Evolutionary conservation across 208 protist genomes (phyloP).

Genomic region (Entamoeba moshkovskii): DNA sequence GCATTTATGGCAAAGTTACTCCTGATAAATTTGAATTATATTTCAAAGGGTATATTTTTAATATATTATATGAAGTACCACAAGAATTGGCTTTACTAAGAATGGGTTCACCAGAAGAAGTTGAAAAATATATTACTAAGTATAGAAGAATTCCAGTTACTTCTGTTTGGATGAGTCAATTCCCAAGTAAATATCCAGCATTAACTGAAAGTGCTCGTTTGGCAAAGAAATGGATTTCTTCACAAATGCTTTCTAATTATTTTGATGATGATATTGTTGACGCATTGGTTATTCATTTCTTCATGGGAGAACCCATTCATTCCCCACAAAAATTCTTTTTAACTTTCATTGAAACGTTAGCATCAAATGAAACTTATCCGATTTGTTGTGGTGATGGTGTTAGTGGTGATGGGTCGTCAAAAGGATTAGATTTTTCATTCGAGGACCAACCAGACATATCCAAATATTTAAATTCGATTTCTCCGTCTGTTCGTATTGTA

Average conservation of each 20-base stretch:
- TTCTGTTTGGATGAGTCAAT: background rate
- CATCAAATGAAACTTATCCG: background rate
- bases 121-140: background rate
- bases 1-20: background rate
- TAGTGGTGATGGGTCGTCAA: background rate
- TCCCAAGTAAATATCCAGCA: background rate
- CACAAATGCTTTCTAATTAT: background rate
- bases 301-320: background rate
- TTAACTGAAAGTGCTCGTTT: background rate
- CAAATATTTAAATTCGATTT: background rate
- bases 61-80: background rate
- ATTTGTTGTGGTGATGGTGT: background rate
- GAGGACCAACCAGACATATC: background rate
- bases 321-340: background rate
- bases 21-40: background rate
- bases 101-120: background rate
- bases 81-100: background rate
- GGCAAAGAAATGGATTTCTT: background rate
- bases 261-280: background rate
- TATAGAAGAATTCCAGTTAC: background rate
- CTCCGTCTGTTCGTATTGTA: background rate
- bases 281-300: background rate
- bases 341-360: background rate
- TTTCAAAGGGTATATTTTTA: background rate
- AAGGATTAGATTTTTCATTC: background rate